Evolutionary conservation across 768 basidiomycete genomes (phyloP).

Genomic region (Myochromella boudieri): DNA sequence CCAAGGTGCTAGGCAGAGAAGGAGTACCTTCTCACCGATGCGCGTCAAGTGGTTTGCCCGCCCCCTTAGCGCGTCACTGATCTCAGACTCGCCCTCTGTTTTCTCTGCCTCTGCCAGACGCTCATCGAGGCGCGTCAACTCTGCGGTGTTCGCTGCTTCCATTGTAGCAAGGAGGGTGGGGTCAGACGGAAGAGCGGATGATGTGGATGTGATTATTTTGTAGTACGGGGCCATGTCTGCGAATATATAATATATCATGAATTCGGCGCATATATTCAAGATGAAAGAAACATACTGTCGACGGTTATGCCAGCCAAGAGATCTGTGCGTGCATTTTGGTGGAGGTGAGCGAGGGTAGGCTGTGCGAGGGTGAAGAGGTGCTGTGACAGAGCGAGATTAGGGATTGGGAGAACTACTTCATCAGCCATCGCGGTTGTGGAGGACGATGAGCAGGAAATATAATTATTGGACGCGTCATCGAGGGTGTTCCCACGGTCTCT

Average conservation of each 20-base stretch:
- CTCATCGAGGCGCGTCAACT: slow-evolving; percentile 74
- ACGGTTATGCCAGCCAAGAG: slow-evolving; percentile 75
- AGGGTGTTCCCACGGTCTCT: slow-evolving; percentile 28
- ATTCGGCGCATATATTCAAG: neutral
- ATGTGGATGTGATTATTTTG: slow-evolving; percentile 51
- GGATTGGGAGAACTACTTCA: slow-evolving; percentile 81
- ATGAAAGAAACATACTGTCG: slow-evolving; percentile 59
- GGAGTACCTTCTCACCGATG: slow-evolving; percentile 77
- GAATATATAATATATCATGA: neutral
- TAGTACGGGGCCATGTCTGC: slow-evolving; percentile 91
- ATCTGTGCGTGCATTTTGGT: slow-evolving; percentile 61
- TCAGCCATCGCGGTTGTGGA: slow-evolving; percentile 63
- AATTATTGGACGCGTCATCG: slow-evolving; percentile 34
- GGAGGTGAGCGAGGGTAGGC: slow-evolving; percentile 57
- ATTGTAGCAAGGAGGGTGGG: slow-evolving; percentile 53
- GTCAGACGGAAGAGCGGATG: slow-evolving; percentile 49
- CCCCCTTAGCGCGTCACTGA: slow-evolving; percentile 82
- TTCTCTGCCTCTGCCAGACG: slow-evolving; percentile 84
- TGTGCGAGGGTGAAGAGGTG: slow-evolving; percentile 74
- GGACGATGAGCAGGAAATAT: slow-evolving; percentile 1
- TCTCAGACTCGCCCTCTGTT: slow-evolving; percentile 91
- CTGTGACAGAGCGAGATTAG: slow-evolving; percentile 82
- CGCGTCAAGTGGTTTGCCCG: slow-evolving; percentile 82
- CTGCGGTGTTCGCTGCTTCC: slow-evolving; percentile 68
- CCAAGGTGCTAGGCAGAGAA: neutral